phyloP scores from a whole-genome alignment of 2,329 filamentous ascomycete genomes.

The Onygenales sp. region DNA sequence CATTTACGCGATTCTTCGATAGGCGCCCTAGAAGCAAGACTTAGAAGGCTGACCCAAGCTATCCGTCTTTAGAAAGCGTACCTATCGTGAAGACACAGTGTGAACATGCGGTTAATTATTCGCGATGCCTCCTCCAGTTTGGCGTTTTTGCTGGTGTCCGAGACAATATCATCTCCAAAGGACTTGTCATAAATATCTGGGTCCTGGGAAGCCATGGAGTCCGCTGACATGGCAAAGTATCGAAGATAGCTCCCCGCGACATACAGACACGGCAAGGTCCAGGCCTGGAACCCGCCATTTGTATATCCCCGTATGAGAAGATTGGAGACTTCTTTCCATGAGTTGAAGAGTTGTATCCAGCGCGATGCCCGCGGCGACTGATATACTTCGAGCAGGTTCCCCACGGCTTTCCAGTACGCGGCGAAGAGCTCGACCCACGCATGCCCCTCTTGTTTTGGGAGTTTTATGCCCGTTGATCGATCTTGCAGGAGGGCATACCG shows the following conservation, averaged over 20 bases:
- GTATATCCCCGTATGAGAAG: slow-evolving; percentile 73
- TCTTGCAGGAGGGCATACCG: slow-evolving; percentile 60
- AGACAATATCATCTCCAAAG: slow-evolving; percentile 75
- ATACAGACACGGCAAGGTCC: slow-evolving; percentile 89
- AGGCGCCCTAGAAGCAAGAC: slow-evolving; percentile 51
- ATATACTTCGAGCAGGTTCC: slow-evolving; percentile 60
- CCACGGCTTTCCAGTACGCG: slow-evolving; percentile 73
- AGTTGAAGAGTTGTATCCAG: slow-evolving; percentile 75
- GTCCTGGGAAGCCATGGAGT: slow-evolving; percentile 54
- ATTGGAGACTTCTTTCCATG: slow-evolving; percentile 79
- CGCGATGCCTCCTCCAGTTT: slow-evolving; percentile 86
- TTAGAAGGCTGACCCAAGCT: slow-evolving; percentile 1
- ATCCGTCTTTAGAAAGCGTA: slow-evolving; percentile 35
- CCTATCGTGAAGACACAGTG: slow-evolving; percentile 81
- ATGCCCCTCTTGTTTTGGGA: slow-evolving; percentile 58
- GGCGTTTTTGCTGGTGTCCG: slow-evolving; percentile 66
- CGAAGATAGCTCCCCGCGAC: slow-evolving; percentile 77
- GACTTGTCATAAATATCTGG: slow-evolving; percentile 38
- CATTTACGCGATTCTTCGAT: slow-evolving; percentile 90
- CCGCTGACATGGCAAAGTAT: slow-evolving; percentile 82
- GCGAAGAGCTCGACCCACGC: slow-evolving; percentile 84
- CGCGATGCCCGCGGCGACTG: slow-evolving; percentile 45
- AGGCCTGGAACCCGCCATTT: slow-evolving; percentile 66
- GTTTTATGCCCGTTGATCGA: slow-evolving; percentile 41
- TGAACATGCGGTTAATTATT: slow-evolving; percentile 85